Evolutionary conservation across 306 rosid genomes (phyloP), one percentile per base, ranked within the genome.

Genomic region (Lithocarpus polystachyus): DNA sequence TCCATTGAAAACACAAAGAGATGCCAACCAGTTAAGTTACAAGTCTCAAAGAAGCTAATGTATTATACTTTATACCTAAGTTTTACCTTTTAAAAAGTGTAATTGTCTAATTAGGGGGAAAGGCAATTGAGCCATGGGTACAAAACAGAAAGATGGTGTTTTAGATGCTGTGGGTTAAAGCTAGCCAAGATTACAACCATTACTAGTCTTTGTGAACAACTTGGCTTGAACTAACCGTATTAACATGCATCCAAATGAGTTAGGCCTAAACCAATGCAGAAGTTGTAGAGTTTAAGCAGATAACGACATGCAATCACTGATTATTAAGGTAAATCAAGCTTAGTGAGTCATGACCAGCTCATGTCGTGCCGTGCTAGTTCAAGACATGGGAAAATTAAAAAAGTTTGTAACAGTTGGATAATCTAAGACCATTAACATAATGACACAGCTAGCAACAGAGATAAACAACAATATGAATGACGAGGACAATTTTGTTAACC

Each of bases 391-490:
- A 68, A 29, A 64, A 28, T 4, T 51, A 57, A 26, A 48, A 33
- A 56, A 17, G 8, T 4, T 2, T 35, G 14, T 3, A 7, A 40
- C 11, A 51, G 12, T 56, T 79, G 82, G 82, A 81, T 80, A 79
- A 82, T 76, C 57, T 74, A 71, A 23, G 64, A 79, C 82, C 48
- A 45, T 6, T 55, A 71, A 64, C 71, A 74, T 68, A 24, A 61
- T 61, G 57, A 69, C 59, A 64, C 56, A 75, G 4, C 33, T 48
- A 55, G 62, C 72, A 81, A 53, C 43, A 73, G 10, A 31, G 68
- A 33, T 33, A 83, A 53, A 71, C 4, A 75, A 61, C 29, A 72
- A 61, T 51, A 76, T 69, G 35, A 84, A 77, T 84, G 88, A 79
- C 72, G 73, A 65, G 28, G 40, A 33, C 48, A 24, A 75, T 70